Base-by-base conservation (phyloP, 257 asterid species). In the Mitragyna speciosa region DNA sequence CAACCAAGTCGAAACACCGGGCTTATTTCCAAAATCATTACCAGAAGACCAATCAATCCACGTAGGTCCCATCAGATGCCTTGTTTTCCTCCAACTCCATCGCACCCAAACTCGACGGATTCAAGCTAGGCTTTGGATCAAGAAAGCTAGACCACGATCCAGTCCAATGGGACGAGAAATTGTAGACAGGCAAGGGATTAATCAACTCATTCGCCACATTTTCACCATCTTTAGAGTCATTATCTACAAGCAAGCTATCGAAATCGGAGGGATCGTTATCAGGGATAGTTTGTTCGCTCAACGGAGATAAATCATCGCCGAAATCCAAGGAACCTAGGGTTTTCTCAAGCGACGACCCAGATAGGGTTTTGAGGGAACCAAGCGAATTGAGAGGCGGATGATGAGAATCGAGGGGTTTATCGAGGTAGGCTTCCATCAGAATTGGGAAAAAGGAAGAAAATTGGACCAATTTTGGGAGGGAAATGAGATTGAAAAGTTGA, bases 331-430 rank as follows among this genome's bases (percentile, higher is more conserved):
- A 39, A 48, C 10, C n/a, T 72, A 78, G 70, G 81, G 77, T 72
- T 78, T 73, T 31, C 31, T 28, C 73, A 58, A 49, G 36, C 76
- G 85, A 81, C 39, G 86, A 79, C 39, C 68, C 76, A 68, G 81
- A 64, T 70, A 85, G 86, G 86, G 88, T 54, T 85, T 86, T 63
- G 36, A 86, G 59, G 78, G 82, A 61, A 82, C 36, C 65, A 28
- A 52, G 61, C 2, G 79, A 81, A 76, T 83, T 48, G 39, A 82
- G 82, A 7, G 72, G 58, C 12, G 83, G n/a, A 36, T 70, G 64
- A 0, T 58, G 75, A 67, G 56, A 26, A 28, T 33, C 73, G 8
- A 36, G 76, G 79, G 58, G 67, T 28, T 80, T 41, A 19, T 28
- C 64, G 71, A 28, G 20, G 54, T 58, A 72, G 67, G 59, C 2